A percentile compares a stretch with the other conserved stretches of the same genome.
phyloP scores from a whole-genome alignment of 2,329 filamentous ascomycete species.

The Mycogone perniciosa region DNA sequence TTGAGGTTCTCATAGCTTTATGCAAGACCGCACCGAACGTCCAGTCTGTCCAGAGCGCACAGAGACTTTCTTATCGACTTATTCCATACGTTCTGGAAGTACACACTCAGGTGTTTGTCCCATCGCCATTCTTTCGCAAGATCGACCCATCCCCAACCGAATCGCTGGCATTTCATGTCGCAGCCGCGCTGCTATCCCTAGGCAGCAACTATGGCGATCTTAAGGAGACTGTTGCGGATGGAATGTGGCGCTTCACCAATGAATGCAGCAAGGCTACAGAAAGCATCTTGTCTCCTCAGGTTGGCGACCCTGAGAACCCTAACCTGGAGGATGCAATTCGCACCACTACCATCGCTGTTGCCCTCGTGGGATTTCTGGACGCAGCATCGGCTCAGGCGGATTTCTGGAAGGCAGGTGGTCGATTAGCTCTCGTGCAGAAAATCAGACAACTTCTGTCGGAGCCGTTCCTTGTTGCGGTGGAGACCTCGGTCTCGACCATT shows the following conservation, averaged over 20 bases:
- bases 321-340: conserved; percentile 61
- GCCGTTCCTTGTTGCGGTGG: conserved; percentile 75
- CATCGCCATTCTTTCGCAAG: conserved; percentile 75
- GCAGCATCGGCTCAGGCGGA: conserved; percentile 70
- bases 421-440: conserved; percentile 64
- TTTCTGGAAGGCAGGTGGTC: conserved; percentile 74
- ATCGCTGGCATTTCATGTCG: conserved; percentile 69
- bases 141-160: conserved; percentile 88
- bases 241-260: conserved; percentile 65
- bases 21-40: conserved; percentile 83
- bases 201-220: conserved; percentile 67
- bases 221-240: conserved; percentile 57
- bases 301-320: conserved; percentile 49
- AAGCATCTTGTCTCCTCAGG: conserved; percentile 45
- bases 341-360: conserved; percentile 71
- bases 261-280: conserved; percentile 61
- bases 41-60: conserved; percentile 63
- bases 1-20: conserved; percentile 83
- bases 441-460: conserved; percentile 73
- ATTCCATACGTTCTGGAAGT: conserved; percentile 81
- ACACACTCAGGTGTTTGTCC: conserved; percentile 68
- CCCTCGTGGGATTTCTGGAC: conserved; percentile 84
- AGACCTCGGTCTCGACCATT: conserved; percentile 84
- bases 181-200: conserved; percentile 73
- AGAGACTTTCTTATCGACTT: conserved; percentile 71